Base-by-base conservation (phyloP, 257 asterid genomes). In the Nicotiana undulata region DNA sequence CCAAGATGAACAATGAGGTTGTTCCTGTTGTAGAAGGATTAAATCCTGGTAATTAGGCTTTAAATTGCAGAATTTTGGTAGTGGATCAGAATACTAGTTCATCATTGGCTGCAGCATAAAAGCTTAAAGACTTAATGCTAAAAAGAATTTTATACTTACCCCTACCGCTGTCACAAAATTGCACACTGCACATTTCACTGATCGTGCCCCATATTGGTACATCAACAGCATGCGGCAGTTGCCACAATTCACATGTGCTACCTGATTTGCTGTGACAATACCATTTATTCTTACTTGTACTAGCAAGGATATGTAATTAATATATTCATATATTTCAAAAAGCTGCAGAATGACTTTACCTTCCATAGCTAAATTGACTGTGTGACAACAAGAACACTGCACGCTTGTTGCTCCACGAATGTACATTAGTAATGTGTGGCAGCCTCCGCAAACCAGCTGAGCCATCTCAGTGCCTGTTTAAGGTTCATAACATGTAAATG, bases 221-320 rank as follows among this genome's bases (percentile, higher is more conserved):
- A 88, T 86, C 81, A 90, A 67, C 74, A 88, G 72, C 88, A 85
- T 90, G 76, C 86, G 84, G 80, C 91, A 88, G 79, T 90, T 88
- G 46, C 91, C 90, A 58, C 91, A 90, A 63, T 88, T 85, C 61
- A 90, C 91, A 82, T 90, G 93, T 63, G 93, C 93, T 34, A 90
- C 91, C 78, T 90, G 88, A 87, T 85, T 88, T 80, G 93, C 93
- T 90, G 89, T 44, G 44, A 76, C 46, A 63, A 49, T 20, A 77
- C 53, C 40, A 79, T 10, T 24, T 18, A 77, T 74, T 37, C 17
- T 83, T 32, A 55, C 75, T 24, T 15, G 20, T 49, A 56, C 16
- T 12, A 26, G 61, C 31, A 22, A 20, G 76, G 74, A 68, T 53
- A 52, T 9, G 46, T 63, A 64, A 26, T 24, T 60, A 29, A 46